A percentile compares a stretch with the other conserved stretches of the same genome.
Conservation (phyloP, 2,329 filamentous ascomycete species). For the Hawksworthiomyces lignivorus region DNA sequence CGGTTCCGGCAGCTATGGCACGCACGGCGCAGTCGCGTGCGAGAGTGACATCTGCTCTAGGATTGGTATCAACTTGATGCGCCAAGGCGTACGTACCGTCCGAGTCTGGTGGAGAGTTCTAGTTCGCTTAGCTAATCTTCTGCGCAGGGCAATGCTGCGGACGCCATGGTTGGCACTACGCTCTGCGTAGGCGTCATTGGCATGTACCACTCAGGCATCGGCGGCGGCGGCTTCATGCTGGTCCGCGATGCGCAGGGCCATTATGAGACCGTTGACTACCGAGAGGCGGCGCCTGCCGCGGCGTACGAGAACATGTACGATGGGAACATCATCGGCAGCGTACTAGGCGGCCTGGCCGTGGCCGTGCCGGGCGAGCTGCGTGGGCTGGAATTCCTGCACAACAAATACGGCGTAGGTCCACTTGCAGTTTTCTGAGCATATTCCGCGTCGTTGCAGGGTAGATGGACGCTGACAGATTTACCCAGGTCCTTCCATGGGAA, state of each 20-base stretch:
- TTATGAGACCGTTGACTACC: constrained; percentile 84
- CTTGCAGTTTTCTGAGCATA: constrained; percentile 11
- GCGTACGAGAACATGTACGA: constrained; percentile 80
- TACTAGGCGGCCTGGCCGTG: constrained; percentile 64
- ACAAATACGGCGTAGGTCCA: constrained; percentile 52
- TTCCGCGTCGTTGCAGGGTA: too few species aligned
- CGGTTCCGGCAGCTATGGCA: neutral
- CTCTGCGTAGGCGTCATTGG: constrained; percentile 69
- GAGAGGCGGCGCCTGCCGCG: constrained; percentile 78
- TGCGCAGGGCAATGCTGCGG: constrained; percentile 62
- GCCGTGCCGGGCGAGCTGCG: constrained; percentile 68
- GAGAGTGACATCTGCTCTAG: constrained; percentile 61
- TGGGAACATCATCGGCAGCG: constrained; percentile 57
- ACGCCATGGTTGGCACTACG: constrained; percentile 66
- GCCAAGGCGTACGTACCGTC: constrained; percentile 32
- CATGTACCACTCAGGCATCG: constrained; percentile 77
- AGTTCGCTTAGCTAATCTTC: neutral
- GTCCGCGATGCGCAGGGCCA: constrained; percentile 64
- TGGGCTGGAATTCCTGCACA: constrained; percentile 72
- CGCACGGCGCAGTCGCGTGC: constrained; percentile 58
- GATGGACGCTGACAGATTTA: neutral
- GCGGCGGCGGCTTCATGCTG: constrained; percentile 85
- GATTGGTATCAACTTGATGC: constrained; percentile 58
- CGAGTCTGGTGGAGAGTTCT: neutral
- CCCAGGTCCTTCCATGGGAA: constrained; percentile 56